Evolutionary conservation across 2,329 filamentous ascomycete genomes (phyloP), one percentile per base, ranked within the genome.

Genomic region (Trichoderma citrinoviride): DNA sequence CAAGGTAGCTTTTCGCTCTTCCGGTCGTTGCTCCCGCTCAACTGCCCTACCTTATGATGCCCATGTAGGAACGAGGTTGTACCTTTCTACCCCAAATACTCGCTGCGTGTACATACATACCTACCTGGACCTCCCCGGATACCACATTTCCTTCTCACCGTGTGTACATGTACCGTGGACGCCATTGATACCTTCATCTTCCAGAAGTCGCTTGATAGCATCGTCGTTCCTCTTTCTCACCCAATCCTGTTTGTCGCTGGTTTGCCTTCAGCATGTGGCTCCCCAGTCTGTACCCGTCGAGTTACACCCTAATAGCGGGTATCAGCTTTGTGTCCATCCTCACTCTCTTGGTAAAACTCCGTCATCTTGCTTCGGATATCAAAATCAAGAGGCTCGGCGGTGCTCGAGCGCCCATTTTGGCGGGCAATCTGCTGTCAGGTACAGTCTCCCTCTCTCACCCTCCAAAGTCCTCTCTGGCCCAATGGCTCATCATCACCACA

Each of bases 401-500:
- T 44, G 71, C 74, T 25, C 70, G 75, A 19, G 75, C 76, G 5
- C 71, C 74, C 4, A 50, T 72, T 2, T 54, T 78, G 7, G 74
- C 75, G 46, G 71, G 68, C n/a, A 77, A 77, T 58, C 72, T 76
- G 15, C 54, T 78, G 19, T 72, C 70, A 3, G 75, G 77, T 76
- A 43, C 37, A 41, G 41, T 54, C 10, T 15, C 7, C 4, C n/a
- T 46, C 6, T 17, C 15, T 40, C n/a, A 7, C 5, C 40, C 4
- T 23, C 12, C 33, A 5, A 14, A 15, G 7, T 37, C 14, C 7
- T 47, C 12, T 49, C 17, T 14, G 2, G 7, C 33, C 14, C 10
- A 33, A 10, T 33, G 29, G 23, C 63, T 68, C 10, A 64, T 41
- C 10, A 23, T 19, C 33, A 12, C 29, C 14, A n/a, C n/a, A n/a